A percentile compares a stretch with the other conserved stretches of the same genome.
Evolutionary conservation across 768 basidiomycete species (phyloP).

Genomic region (Psilocybe cyanescens): DNA sequence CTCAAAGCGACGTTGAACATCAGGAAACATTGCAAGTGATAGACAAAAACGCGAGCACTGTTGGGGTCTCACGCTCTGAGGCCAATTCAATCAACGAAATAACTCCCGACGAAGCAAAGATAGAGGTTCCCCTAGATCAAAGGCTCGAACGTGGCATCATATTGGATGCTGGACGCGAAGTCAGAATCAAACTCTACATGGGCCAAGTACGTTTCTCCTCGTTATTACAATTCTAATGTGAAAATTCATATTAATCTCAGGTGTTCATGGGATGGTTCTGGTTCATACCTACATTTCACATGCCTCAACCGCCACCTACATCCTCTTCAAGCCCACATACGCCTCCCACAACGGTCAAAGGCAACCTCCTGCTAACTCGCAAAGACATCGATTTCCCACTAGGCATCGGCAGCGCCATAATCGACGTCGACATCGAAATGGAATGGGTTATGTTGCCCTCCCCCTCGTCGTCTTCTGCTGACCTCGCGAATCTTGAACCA

Average conservation of each 20-base stretch:
- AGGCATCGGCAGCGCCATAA: slow-evolving; percentile 67
- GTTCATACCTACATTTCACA: slow-evolving; percentile 86
- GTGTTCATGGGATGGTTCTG: slow-evolving; percentile 86
- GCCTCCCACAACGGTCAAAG: slow-evolving; percentile 23
- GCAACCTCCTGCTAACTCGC: slow-evolving; percentile 49
- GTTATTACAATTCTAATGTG: neutral
- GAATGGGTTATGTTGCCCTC: slow-evolving; percentile 17
- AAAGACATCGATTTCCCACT: slow-evolving; percentile 81
- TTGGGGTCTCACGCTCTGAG: slow-evolving; percentile 40
- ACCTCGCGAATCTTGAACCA: slow-evolving; percentile 12
- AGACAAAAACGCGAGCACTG: slow-evolving; percentile 24
- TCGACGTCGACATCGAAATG: slow-evolving; percentile 63
- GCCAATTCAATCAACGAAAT: slow-evolving; percentile 47
- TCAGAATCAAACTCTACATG: slow-evolving; percentile 73
- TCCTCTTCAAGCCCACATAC: slow-evolving; percentile 8
- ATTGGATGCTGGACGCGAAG: slow-evolving; percentile 68
- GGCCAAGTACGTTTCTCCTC: slow-evolving; percentile 53
- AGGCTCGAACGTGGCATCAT: slow-evolving; percentile 45
- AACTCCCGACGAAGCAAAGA: slow-evolving; percentile 22
- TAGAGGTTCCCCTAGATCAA: neutral
- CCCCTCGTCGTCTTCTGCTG: neutral
- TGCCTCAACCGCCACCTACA: slow-evolving; percentile 52
- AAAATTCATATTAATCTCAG: slow-evolving; percentile 30
- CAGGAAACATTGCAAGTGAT: slow-evolving; percentile 19
- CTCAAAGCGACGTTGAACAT: neutral